Percentiles rank a stretch among this genome's conserved stretches.
Evolutionary conservation across 2,329 filamentous ascomycete genomes (phyloP).

Genomic region (Hymenoscyphus repandus): DNA sequence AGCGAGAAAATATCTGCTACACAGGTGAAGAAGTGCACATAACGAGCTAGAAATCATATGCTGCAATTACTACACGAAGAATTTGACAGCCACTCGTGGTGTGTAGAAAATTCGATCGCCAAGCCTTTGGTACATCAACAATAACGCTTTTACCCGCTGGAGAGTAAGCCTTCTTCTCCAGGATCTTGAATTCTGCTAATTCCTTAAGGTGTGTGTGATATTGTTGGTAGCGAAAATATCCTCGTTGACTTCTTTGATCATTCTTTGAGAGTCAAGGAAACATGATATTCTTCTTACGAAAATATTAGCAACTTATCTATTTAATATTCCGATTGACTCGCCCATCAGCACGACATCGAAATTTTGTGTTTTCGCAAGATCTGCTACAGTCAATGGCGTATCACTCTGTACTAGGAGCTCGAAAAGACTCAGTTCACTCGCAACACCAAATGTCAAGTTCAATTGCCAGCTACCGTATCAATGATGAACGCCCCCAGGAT

Average conservation of each 20-base stretch:
- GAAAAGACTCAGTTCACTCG: conserved; percentile 1
- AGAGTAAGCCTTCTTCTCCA: conserved; percentile 7
- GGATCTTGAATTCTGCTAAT: conserved; percentile 8
- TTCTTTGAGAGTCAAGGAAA: conserved; percentile 29
- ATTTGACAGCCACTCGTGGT: no score
- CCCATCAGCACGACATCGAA: conserved; percentile 22
- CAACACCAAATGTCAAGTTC: conserved; percentile 4
- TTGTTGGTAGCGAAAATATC: conserved; percentile 30
- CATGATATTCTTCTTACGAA: conserved; percentile 29
- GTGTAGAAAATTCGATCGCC: no score
- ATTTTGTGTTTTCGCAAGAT: background rate
- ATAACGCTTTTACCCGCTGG: conserved; percentile 3
- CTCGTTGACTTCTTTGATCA: conserved; percentile 28
- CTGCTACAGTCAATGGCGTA: background rate
- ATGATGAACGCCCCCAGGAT: no score
- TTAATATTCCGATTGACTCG: background rate
- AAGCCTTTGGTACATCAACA: conserved; percentile 1
- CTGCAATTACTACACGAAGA: no score
- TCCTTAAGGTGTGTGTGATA: conserved; percentile 26
- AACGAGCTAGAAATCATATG: no score
- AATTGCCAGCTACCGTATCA: background rate
- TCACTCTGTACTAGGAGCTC: background rate
- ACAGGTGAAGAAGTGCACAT: no score
- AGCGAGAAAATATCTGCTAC: no score
- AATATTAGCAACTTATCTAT: background rate